Base-by-base conservation (phyloP, 2,329 filamentous ascomycete species). In the Aciculosporium take region DNA sequence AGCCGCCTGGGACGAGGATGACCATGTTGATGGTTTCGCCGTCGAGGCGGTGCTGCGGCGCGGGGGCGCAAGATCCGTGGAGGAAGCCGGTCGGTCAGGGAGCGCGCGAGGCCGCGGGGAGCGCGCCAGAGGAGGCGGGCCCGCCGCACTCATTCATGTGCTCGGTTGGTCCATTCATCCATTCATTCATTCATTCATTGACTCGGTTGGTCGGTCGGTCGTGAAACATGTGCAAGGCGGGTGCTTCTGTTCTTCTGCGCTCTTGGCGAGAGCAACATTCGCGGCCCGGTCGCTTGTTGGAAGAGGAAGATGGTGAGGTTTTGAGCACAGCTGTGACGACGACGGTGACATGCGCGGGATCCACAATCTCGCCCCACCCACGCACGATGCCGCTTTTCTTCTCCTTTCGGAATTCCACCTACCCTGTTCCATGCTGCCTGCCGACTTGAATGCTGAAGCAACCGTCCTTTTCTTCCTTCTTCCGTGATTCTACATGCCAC, bases 1-100 rank as follows among this genome's bases (percentile, higher is more conserved):
- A 81, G 24, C 88, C 87, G 4, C 85, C 89, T 0, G 88, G 94
- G 2, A 94, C 62, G 47, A 95, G 70, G 49, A 84, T n/a, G n/a
- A n/a, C n/a, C n/a, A n/a, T n/a, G n/a, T n/a, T n/a, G n/a, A n/a
- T n/a, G 8, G 20, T 7, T 29, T 59, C 54, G 51, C 81, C 80
- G 53, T 82, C 73, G 60, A 93, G 91, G 43, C 75, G 76, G 45
- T 86, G 68, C 39, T 74, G 68, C 13, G 78, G 74, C 34, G 73
- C 76, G 3, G 78, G 71, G 38, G 79, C 75, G 46, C 93, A 75
- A n/a, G 76, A n/a, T n/a, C n/a, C 74, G 48, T 73, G 74, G 35
- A 88, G 63, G 45, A n/a, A 87, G 72, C 27, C 72, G 71, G 12
- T 76, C 72, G 18, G 76, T 78, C 53, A 84, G 72, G 15, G 75